Evolutionary conservation across 164 flowering plant species (phyloP), one percentile per base, ranked within the genome.

Genomic region (Vitis rotundifolia): DNA sequence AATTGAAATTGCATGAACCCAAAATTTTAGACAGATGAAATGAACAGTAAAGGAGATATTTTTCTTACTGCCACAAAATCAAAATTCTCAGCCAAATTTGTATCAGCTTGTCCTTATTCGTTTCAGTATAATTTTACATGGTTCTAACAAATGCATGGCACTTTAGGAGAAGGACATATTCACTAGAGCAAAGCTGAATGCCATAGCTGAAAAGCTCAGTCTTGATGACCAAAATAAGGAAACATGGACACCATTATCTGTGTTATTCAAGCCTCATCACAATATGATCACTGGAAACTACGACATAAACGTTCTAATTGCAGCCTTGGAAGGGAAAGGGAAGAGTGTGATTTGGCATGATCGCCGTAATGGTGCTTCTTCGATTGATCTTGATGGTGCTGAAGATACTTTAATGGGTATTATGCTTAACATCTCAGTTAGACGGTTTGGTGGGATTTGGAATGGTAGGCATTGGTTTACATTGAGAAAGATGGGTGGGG

Each of bases 341-440:
- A 93, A 93, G 73, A 83, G 63, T 55, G 94, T 93, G 1, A 82
- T 84, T 47, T 96, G 99, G 99, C 99, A 95, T 71, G 97, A 95
- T 68, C 81, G 81, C 15, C 84, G 97, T 8, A 84, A 76, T 74
- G 86, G 87, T 29, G 94, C 91, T n/a, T 76, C 87, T 59, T 74
- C 87, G 0, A 87, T 91, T 64, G 83, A 80, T 73, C 85, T 95
- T 58, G 81, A 86, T 64, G 79, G 76, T 5, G 19, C 80, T 19
- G 86, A 82, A 10, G 81, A 78, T 64, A 68, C 28, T 19, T 75
- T 95, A 63, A 84, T 91, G 85, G 99, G 99, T 44, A 83, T 95
- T 69, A 82, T 95, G 78, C 72, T 95, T 60, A 93, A 93, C 71
- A 74, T 93, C 60, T 85, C 91, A 0, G 90, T 88, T 16, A 89